Base-by-base conservation (phyloP, 495 filamentous ascomycete genomes). In the Eremomyces bilateralis region DNA sequence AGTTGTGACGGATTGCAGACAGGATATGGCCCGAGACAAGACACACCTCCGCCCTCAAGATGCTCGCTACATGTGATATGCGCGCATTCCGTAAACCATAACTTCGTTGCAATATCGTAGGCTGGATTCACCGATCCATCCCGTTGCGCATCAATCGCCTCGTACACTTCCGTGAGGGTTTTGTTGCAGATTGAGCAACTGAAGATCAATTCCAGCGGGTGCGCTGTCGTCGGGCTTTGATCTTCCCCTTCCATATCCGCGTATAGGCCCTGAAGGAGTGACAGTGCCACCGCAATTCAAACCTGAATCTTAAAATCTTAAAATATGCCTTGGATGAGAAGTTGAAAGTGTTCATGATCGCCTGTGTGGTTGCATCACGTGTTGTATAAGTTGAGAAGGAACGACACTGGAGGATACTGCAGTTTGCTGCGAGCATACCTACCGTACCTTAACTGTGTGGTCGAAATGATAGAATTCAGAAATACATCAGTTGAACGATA, bases 21-120 rank as follows among this genome's bases (percentile, higher is more conserved):
- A 28, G 20, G 2, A 21, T 22, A 6, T 34, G 18, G 1, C 30
- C 16, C 21, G 21, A 33, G 12, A 13, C 1, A 5, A 18, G 29
- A 31, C 45, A 39, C 37, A 62, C 60, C 59, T 21, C 57, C 57
- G 15, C 51, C 50, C 35, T 52, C 48, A 15, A 63, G 44, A 42
- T 63, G 60, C 44, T 57, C 54, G 29, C 30, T 44, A 37, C 60
- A 63, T 6, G 47, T 48, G 27, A 62, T 39, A 43, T 63, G 60
- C 16, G 47, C 49, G 38, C 60, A 63, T 29, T 52, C 50, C 10
- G 57, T 49, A 6, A 63, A 49, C 47, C 49, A 63, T 4, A 62
- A 36, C 29, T 49, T 57, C 1, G 57, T 56, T 29, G 58, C 48
- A 15, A 39, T 31, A 30, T 43, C 43, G 8, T 50, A 40, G 1